Percentiles rank a stretch among this genome's conserved stretches.
phyloP scores from a whole-genome alignment of 2,329 filamentous ascomycete genomes.

The Aureobasidium sp. region DNA sequence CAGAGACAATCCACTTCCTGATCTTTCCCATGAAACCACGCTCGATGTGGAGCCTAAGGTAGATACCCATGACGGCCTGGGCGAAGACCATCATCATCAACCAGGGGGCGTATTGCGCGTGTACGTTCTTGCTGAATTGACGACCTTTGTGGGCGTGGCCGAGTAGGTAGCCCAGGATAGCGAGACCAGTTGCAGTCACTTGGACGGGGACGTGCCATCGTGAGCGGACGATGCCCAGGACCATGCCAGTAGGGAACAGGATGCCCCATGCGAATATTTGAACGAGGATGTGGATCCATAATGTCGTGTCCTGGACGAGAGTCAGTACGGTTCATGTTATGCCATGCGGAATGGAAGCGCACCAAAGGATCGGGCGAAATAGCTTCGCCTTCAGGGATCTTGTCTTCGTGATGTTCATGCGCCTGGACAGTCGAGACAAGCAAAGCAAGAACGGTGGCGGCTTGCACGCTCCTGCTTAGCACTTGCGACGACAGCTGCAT shows the following conservation, averaged over 20 bases:
- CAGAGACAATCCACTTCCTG: slow-evolving; percentile 59
- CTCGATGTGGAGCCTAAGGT: slow-evolving; percentile 82
- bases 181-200: slow-evolving; percentile 62
- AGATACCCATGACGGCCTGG: slow-evolving; percentile 75
- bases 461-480: not conserved
- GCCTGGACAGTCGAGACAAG: slow-evolving; percentile 22
- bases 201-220: slow-evolving; percentile 94
- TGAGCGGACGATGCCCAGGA: slow-evolving; percentile 80
- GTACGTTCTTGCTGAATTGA: slow-evolving; percentile 73
- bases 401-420: slow-evolving; percentile 46
- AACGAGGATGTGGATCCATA: slow-evolving; percentile 92
- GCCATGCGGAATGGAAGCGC: slow-evolving; percentile 23
- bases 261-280: slow-evolving; percentile 85
- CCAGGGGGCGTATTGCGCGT: slow-evolving; percentile 69
- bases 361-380: slow-evolving; percentile 68
- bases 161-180: slow-evolving; percentile 78
- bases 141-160: slow-evolving; percentile 86
- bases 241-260: slow-evolving; percentile 91
- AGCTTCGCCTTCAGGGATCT: slow-evolving; percentile 60
- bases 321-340: slow-evolving; percentile 1
- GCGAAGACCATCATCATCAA: slow-evolving; percentile 70
- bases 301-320: slow-evolving; percentile 55
- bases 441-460: slow-evolving; percentile 8
- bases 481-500: not conserved
- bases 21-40: slow-evolving; percentile 74